Base-by-base conservation (phyloP, 176 grass and related monocot species). In the Hsuehochloa calcarea region DNA sequence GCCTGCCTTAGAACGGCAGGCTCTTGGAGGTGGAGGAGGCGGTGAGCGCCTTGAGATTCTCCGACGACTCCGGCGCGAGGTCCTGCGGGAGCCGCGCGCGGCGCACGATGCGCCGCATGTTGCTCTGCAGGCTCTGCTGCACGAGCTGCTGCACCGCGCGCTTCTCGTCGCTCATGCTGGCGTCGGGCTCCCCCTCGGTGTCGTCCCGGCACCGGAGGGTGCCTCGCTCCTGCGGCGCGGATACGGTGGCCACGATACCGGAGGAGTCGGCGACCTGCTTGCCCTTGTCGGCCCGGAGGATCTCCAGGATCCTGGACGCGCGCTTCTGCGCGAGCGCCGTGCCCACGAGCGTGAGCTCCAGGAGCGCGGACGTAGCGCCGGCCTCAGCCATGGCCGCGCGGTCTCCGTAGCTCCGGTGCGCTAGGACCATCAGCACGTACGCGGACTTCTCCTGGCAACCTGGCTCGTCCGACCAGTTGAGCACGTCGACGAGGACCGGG, bases 341-440 rank as follows among this genome's bases (percentile, higher is more conserved):
- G 77, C 96, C 96, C 9, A 96, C 77, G 31, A 99, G 87, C 3
- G 96, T 94, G 25, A 99, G 93, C 90, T 99, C 96, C 1, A 99
- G 93, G 1, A 99, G 91, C 12, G 91, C 93, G 3, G 88, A 92
- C 13, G 91, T 76, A 56, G 90, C 85, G 50, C 91, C 90, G 58
- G 93, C 91, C 74, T 94, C 93, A 2, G 58, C 22, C 91, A 99
- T 99, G 49, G 88, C 89, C 6, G 79, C 51, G 20, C 96, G 90
- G 82, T 94, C 93, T 25, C 55, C 37, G 77, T 81, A 56, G 41
- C 88, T 88, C 47, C 92, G 94, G 90, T 99, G 91, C 31, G 93
- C 96, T 74, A 99, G 94, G 13, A 99, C 90, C 96, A 99, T 99
- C 6, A 99, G 93, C 41, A 99, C 45, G 82, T 99, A 96, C 12